Base-by-base conservation (phyloP, 345 rosid species). In the Crucihimalaya himalaica region DNA sequence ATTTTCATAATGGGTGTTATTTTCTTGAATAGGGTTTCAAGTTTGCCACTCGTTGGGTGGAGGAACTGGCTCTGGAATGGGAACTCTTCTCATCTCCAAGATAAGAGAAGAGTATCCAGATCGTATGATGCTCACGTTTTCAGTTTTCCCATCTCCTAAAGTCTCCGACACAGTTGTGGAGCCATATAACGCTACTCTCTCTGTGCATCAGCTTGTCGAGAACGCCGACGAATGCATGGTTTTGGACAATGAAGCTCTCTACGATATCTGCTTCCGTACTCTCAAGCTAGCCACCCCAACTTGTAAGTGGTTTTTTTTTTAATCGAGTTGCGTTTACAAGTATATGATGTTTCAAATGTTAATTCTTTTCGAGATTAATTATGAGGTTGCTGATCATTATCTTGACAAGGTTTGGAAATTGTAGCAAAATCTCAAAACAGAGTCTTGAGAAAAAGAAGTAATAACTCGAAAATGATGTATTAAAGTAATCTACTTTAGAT, bases 41-140 rank as follows among this genome's bases (percentile, higher is more conserved):
- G 83, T 86, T 13, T 87, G 89, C 51, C 92, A 87, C 75, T 87
- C 92, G 0, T 60, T 85, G 19, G 91, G 87, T 47, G 88, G 89
- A 80, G 92, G 89, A 16, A 87, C 89, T 9, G 88, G 88, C 2
- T 87, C 89, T 18, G 87, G 89, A 0, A 87, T 87, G 88, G 89
- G 92, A 35, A 85, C 89, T 4, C 85, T 87, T 16, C 68, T 87
- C 80, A 85, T 87, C 40, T 85, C 89, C 0, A 87, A 85, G 81
- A 87, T 87, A 40, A 79, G 92, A 23, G 92, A 87, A 83, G 92
- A 87, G 72, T 87, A 86, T 76, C 90, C 87, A 4, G 93, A 86
- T 74, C 71, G 87, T 42, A 88, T 88, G 93, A 86, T 88, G 90
- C 86, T 86, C 45, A 88, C 89, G 10, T 88, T 88, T 77, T 88